Evolutionary conservation across 495 filamentous ascomycete species (phyloP).

Genomic region (Neurospora sp.): DNA sequence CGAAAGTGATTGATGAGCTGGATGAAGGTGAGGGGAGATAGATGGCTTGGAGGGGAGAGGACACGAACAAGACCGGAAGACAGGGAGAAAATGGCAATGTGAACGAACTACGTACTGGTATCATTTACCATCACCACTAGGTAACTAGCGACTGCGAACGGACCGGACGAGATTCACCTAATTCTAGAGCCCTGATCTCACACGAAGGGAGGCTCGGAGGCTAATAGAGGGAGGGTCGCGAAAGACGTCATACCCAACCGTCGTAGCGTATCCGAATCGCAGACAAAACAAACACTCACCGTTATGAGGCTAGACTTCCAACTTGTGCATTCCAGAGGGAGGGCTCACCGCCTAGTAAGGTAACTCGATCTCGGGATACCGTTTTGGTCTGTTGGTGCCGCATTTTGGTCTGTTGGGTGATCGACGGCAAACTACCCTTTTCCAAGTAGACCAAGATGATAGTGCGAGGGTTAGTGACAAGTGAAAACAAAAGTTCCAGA

Average conservation of each 20-base stretch:
- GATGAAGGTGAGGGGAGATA: background rate
- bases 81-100: too few relatives aligned
- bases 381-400: background rate
- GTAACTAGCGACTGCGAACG: background rate
- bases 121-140: background rate
- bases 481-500: background rate
- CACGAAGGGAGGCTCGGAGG: background rate
- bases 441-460: background rate
- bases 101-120: too few relatives aligned
- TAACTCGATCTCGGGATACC: background rate
- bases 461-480: background rate
- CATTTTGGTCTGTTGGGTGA: background rate
- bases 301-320: background rate
- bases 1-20: background rate
- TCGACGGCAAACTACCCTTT: background rate
- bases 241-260: background rate
- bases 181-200: too few relatives aligned
- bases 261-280: background rate
- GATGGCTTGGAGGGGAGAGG: too few relatives aligned
- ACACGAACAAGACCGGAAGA: too few relatives aligned
- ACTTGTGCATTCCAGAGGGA: background rate
- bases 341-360: background rate
- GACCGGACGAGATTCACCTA: background rate
- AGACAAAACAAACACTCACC: background rate
- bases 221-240: background rate